These are phyloP conservation scores for Myriosclerotinia scirpicola DNA, from an alignment of 2,329 filamentous ascomycete species.

Conservation along the genomic window DNA sequence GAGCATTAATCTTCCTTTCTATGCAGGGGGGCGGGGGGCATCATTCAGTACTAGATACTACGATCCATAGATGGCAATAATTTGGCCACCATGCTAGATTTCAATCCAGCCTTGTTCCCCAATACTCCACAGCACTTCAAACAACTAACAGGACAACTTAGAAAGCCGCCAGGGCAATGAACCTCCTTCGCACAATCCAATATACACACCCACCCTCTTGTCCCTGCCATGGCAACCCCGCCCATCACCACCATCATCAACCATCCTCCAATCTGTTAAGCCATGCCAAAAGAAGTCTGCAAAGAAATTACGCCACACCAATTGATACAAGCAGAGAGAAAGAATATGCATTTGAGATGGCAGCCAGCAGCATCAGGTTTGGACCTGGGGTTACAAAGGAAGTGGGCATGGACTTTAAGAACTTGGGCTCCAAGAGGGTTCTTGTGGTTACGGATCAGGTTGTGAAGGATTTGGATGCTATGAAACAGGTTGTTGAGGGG, in stretches of 20 bases:
- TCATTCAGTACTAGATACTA: not conserved
- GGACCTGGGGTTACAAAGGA: constrained; percentile 91
- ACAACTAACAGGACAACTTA: constrained; percentile 28
- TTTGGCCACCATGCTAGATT: too few relatives aligned
- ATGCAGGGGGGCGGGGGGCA: too few relatives aligned
- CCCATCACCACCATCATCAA: constrained; percentile 64
- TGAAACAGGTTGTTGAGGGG: constrained; percentile 84
- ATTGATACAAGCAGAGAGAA: constrained; percentile 71
- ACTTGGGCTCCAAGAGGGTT: constrained; percentile 82
- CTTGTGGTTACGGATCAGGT: constrained; percentile 88
- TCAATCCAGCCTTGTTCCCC: not conserved
- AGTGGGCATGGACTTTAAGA: constrained; percentile 96
- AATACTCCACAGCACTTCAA: not conserved
- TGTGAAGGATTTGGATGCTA: constrained; percentile 79
- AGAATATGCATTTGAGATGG: constrained; percentile 99
- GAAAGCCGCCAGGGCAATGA: constrained; percentile 65
- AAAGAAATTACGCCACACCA: constrained; percentile 69
- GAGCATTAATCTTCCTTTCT: constrained; percentile 18
- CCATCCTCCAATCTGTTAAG: constrained; percentile 44
- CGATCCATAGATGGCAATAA: too few relatives aligned
- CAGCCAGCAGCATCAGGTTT: constrained; percentile 90
- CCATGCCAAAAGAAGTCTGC: constrained; percentile 48
- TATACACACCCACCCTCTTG: constrained; percentile 84
- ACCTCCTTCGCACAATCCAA: constrained; percentile 83
- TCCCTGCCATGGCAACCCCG: constrained; percentile 89